Conservation (phyloP, 768 basidiomycete species). For the Calocera cornea region DNA sequence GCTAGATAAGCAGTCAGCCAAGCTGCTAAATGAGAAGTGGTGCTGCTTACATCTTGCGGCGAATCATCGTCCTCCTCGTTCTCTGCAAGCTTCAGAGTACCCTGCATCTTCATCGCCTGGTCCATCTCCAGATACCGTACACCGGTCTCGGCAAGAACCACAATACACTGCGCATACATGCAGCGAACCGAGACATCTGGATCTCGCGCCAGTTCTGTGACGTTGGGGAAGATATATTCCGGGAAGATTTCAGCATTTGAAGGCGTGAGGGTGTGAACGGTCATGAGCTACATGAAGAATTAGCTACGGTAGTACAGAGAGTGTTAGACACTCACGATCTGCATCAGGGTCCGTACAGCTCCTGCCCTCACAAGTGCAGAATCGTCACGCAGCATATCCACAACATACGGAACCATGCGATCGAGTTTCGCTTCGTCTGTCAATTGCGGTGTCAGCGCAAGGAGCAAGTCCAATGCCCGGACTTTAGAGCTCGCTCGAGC, state of each 20-base stretch:
- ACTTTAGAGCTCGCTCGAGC: slow-evolving; percentile 73
- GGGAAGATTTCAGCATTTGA: slow-evolving; percentile 57
- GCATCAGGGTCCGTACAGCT: slow-evolving; percentile 63
- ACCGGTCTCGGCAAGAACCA: slow-evolving; percentile 72
- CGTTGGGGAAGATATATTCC: slow-evolving; percentile 89
- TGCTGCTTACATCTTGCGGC: slow-evolving; percentile 57
- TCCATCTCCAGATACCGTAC: slow-evolving; percentile 85
- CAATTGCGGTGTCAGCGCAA: slow-evolving; percentile 64
- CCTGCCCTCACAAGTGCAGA: slow-evolving; percentile 67
- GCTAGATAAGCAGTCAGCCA: slow-evolving; percentile 32
- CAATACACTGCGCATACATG: slow-evolving; percentile 73
- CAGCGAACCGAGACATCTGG: slow-evolving; percentile 70
- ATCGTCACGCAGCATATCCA: slow-evolving; percentile 80
- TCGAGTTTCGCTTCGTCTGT: slow-evolving; percentile 94
- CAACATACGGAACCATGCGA: slow-evolving; percentile 80
- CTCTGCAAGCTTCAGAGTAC: slow-evolving; percentile 52
- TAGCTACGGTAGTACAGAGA: slow-evolving; percentile 2
- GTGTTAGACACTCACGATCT: slow-evolving; percentile 45
- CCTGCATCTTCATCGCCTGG: slow-evolving; percentile 76
- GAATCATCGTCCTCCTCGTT: slow-evolving; percentile 61
- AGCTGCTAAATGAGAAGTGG: not conserved
- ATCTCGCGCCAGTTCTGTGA: slow-evolving; percentile 69
- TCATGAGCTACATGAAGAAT: slow-evolving; percentile 29
- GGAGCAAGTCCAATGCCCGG: slow-evolving; percentile 70
- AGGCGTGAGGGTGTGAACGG: slow-evolving; percentile 58